These are phyloP conservation scores for Ceratocystis harringtonii DNA, from an alignment of 2,329 filamentous ascomycete genomes.

Conservation along the genomic window DNA sequence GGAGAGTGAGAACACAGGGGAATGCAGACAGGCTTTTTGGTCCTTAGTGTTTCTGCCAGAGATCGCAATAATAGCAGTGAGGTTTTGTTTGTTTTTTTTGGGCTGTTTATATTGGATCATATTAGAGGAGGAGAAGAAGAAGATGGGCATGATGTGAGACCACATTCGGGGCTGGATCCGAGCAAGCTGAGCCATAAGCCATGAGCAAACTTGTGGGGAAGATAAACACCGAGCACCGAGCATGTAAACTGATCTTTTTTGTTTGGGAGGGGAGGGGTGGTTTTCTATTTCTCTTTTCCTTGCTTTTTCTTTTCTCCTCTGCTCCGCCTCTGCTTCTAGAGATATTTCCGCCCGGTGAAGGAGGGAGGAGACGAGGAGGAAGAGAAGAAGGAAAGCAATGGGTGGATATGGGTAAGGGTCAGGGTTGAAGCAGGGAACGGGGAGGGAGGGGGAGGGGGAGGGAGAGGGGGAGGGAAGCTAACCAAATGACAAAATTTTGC, in stretches of 20 bases:
- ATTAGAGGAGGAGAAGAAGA: no score
- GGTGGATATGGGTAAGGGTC: background rate
- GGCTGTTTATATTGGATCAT: no score
- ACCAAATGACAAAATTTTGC: no score
- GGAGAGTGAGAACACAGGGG: background rate
- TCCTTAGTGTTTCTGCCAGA: no score
- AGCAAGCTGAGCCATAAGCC: no score
- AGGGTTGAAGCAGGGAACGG: background rate
- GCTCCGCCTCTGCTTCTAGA: no score
- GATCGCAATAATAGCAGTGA: no score
- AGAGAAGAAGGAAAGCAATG: background rate
- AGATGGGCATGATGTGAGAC: background rate
- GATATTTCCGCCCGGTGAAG: background rate
- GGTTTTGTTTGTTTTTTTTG: no score
- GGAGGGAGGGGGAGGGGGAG: no score
- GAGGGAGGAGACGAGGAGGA: background rate
- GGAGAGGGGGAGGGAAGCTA: background rate
- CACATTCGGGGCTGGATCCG: background rate
- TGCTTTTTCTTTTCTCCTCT: background rate
- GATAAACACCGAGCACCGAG: background rate
- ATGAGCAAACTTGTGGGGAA: background rate
- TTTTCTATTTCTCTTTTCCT: background rate
- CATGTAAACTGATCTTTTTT: no score
- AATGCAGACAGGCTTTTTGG: background rate
- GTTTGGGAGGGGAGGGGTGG: background rate